Evolutionary conservation across 768 basidiomycete genomes (phyloP).

Genomic region (Cytidiella melzeri): DNA sequence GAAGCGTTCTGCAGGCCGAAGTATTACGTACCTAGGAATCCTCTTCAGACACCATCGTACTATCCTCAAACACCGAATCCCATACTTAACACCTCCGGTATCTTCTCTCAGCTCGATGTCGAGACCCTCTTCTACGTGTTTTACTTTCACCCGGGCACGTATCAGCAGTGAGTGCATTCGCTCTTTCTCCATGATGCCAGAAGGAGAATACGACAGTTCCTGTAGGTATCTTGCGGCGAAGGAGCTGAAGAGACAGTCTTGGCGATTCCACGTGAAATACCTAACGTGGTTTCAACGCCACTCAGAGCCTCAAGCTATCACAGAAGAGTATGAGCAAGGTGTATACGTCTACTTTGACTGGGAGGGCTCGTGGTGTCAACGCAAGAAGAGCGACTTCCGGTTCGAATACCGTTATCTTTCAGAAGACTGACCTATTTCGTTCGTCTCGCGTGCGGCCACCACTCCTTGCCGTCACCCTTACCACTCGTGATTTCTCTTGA

Average conservation of each 20-base stretch:
- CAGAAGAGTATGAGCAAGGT: slow-evolving; percentile 98
- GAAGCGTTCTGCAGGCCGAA: slow-evolving; percentile 80
- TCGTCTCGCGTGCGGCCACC: neutral
- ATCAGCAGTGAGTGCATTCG: slow-evolving; percentile 74
- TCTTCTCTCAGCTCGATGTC: slow-evolving; percentile 89
- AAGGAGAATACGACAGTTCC: slow-evolving; percentile 1
- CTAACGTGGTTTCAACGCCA: slow-evolving; percentile 99
- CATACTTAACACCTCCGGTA: slow-evolving; percentile 71
- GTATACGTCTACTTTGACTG: slow-evolving; percentile 99
- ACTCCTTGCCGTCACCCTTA: neutral
- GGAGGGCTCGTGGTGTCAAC: slow-evolving; percentile 98
- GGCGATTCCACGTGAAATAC: slow-evolving; percentile 99
- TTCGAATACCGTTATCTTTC: slow-evolving; percentile 95
- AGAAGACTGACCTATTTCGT: slow-evolving; percentile 55
- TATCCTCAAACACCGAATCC: slow-evolving; percentile 89
- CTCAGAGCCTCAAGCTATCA: slow-evolving; percentile 96
- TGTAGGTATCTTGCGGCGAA: slow-evolving; percentile 88
- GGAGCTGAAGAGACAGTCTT: slow-evolving; percentile 94
- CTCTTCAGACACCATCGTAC: slow-evolving; percentile 85
- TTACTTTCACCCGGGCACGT: slow-evolving; percentile 95
- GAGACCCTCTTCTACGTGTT: slow-evolving; percentile 99
- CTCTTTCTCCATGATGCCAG: neutral
- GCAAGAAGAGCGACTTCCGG: slow-evolving; percentile 97
- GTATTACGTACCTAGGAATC: slow-evolving; percentile 93
- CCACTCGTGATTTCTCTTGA: neutral